Conservation (phyloP, 2,329 filamentous ascomycete genomes). For the Fusarium oligoseptatum region DNA sequence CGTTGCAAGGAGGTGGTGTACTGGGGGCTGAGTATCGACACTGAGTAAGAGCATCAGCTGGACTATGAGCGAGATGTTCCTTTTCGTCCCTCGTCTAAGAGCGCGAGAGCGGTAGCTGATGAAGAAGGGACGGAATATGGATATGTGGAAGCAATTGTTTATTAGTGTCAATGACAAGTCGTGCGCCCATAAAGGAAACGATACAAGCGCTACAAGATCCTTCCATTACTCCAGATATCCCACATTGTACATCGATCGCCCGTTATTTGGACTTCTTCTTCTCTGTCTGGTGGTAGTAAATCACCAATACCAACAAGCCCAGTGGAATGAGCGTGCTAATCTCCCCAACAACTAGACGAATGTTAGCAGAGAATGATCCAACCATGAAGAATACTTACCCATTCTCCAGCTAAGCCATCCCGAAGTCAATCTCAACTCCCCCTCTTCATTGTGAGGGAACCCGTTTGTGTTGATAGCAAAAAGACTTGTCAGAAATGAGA, state of each 20-base stretch:
- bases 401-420: not conserved
- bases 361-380: not conserved
- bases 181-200: no score
- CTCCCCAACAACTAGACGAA: not conserved
- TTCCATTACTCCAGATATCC: not conserved
- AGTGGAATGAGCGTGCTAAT: not conserved
- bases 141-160: not conserved
- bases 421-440: not conserved
- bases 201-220: no score
- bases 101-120: no score
- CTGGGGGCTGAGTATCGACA: not conserved
- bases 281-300: not conserved
- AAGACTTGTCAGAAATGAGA: not conserved
- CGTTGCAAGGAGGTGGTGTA: constrained; percentile 30
- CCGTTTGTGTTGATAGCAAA: not conserved
- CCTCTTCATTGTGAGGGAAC: not conserved
- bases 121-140: no score
- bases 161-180: not conserved
- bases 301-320: not conserved
- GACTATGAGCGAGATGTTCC: not conserved
- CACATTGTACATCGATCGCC: not conserved
- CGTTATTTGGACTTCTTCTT: not conserved
- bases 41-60: not conserved
- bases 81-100: not conserved
- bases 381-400: not conserved